Evolutionary conservation across 2,329 filamentous ascomycete species (phyloP).

Genomic region (Bisporella sp.): DNA sequence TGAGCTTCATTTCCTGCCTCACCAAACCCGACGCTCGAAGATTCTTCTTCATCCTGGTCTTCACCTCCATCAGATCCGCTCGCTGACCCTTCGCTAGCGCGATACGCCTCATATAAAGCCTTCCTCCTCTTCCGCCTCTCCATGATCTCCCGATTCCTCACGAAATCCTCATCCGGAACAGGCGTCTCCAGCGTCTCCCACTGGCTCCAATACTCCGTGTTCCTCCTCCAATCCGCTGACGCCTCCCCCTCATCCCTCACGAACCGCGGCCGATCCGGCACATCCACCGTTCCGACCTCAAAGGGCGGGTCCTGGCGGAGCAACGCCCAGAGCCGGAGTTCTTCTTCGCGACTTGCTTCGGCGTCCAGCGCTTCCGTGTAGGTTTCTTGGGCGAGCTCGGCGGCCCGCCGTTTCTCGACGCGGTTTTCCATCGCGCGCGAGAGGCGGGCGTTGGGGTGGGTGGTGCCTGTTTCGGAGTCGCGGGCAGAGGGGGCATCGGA

Average conservation of each 20-base stretch:
- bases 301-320: slow-evolving; percentile 21
- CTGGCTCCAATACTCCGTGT: slow-evolving; percentile 20
- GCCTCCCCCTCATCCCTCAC: slow-evolving; percentile 1
- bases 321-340: slow-evolving; percentile 22
- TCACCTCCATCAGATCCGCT: no score
- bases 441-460: background rate
- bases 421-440: background rate
- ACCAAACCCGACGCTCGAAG: no score
- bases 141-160: slow-evolving; percentile 12
- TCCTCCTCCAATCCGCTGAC: slow-evolving; percentile 21
- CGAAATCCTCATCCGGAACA: slow-evolving; percentile 17
- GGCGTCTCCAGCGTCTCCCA: slow-evolving; percentile 23
- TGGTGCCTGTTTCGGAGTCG: background rate
- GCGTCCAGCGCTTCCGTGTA: slow-evolving; percentile 22
- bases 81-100: no score
- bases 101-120: background rate
- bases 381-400: slow-evolving; percentile 14
- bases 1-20: no score
- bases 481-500: background rate
- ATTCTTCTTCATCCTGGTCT: no score
- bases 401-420: slow-evolving; percentile 1
- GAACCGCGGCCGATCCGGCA: slow-evolving; percentile 3
- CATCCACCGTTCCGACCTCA: slow-evolving; percentile 11
- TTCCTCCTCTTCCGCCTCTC: slow-evolving; percentile 9
- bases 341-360: slow-evolving; percentile 18